phyloP scores from a whole-genome alignment of 139 green algal species.

The Coccomyxa sp. region DNA sequence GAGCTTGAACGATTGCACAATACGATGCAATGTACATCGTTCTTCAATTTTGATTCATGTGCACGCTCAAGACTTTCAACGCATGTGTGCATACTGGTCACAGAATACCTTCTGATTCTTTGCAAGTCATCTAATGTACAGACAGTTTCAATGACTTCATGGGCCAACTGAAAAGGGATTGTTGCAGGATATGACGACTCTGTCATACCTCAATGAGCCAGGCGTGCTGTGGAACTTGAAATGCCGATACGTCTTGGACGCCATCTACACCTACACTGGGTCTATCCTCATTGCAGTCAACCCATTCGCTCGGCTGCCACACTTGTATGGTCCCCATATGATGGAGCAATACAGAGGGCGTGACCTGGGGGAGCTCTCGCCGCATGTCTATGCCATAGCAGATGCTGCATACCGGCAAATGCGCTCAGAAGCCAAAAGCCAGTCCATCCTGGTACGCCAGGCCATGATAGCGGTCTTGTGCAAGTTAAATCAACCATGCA shows the following conservation, averaged over 20 bases:
- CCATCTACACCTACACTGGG: constrained; percentile 95
- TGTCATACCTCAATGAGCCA: constrained; percentile 97
- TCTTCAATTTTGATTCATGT: too few relatives aligned
- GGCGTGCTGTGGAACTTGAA: constrained; percentile 90
- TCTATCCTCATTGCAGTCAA: constrained; percentile 93
- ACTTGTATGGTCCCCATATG: constrained; percentile 88
- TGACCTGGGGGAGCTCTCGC: constrained; percentile 84
- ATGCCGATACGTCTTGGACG: constrained; percentile 73
- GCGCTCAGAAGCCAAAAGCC: constrained; percentile 65
- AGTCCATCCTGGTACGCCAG: constrained; percentile 81
- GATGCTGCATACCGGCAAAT: constrained; percentile 84
- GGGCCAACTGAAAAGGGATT: background rate
- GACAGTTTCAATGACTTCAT: background rate
- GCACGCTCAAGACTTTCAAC: too few relatives aligned
- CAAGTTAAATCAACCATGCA: too few relatives aligned
- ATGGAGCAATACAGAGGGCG: constrained; percentile 87
- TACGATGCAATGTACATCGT: too few relatives aligned
- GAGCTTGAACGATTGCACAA: background rate
- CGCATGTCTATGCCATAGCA: constrained; percentile 90
- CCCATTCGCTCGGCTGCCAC: constrained; percentile 74
- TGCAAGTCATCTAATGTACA: too few relatives aligned
- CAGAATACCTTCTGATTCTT: too few relatives aligned
- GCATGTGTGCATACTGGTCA: too few relatives aligned
- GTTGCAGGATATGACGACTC: constrained; percentile 95
- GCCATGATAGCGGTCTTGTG: background rate